A percentile compares a stretch with the other conserved stretches of the same genome.
Evolutionary conservation across 768 basidiomycete genomes (phyloP).

Genomic region (Macrolepiota dolichaula): DNA sequence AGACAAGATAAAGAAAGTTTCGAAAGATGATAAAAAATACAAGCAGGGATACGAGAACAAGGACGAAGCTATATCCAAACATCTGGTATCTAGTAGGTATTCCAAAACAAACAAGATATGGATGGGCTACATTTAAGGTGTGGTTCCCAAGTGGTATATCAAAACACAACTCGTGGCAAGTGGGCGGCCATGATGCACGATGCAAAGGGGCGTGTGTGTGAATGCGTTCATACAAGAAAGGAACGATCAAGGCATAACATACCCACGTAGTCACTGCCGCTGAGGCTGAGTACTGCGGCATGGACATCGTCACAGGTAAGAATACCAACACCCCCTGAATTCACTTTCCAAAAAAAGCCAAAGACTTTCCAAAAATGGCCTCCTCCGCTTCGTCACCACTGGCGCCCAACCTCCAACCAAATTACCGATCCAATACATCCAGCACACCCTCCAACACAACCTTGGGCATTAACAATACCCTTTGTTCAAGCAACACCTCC

Average conservation of each 20-base stretch:
- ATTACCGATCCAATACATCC: slow-evolving; percentile 29
- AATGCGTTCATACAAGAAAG: not conserved
- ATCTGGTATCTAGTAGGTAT: not conserved
- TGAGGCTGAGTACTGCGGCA: not conserved
- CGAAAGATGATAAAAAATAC: not conserved
- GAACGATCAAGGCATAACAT: not conserved
- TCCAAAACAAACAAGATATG: not conserved
- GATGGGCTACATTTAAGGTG: not conserved
- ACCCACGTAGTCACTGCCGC: not conserved
- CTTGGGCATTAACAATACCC: slow-evolving; percentile 66
- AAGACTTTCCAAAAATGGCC: not conserved
- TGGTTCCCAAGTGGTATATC: not conserved
- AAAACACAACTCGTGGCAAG: not conserved
- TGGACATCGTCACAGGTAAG: not conserved
- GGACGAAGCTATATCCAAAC: not conserved
- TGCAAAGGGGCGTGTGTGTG: not conserved
- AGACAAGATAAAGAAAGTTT: not conserved
- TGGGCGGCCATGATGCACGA: not conserved
- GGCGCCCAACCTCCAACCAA: not conserved
- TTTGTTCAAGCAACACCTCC: slow-evolving; percentile 49
- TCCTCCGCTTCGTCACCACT: not conserved
- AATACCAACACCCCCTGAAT: not conserved
- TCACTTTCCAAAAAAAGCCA: not conserved
- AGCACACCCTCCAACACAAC: slow-evolving; percentile 72
- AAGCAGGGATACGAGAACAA: not conserved